These are phyloP conservation scores for Didymellaceae sp. DNA, from an alignment of 2,329 filamentous ascomycete species.

Conservation along the genomic window DNA sequence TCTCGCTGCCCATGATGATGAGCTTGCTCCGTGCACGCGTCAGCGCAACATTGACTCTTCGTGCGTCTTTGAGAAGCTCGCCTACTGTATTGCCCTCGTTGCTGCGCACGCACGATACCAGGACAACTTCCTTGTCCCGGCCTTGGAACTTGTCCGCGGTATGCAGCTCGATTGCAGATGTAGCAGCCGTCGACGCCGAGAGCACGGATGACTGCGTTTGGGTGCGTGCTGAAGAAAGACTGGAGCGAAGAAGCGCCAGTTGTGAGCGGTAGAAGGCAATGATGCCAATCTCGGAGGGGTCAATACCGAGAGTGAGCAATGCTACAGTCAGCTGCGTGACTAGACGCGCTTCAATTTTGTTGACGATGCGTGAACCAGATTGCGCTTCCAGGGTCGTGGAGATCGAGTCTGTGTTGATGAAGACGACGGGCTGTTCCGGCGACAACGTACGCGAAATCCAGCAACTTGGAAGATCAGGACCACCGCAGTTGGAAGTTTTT, in stretches of 20 bases:
- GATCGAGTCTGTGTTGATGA: conserved; percentile 87
- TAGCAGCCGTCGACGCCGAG: conserved; percentile 22
- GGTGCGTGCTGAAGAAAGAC: conserved; percentile 63
- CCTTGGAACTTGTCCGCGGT: conserved; percentile 97
- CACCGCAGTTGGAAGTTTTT: conserved; percentile 55
- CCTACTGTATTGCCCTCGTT: conserved; percentile 86
- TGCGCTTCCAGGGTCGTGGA: conserved; percentile 71
- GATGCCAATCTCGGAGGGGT: conserved; percentile 80
- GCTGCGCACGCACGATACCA: conserved; percentile 85
- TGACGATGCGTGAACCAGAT: conserved; percentile 82
- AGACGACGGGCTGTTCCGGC: conserved; percentile 76
- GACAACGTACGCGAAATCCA: conserved; percentile 78
- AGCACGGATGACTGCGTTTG: conserved; percentile 54
- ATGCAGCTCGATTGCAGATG: conserved; percentile 78
- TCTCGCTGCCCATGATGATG: conserved; percentile 81
- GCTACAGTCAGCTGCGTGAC: conserved; percentile 81
- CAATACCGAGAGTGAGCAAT: conserved; percentile 76
- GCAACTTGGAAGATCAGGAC: conserved; percentile 60
- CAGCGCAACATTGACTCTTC: conserved; percentile 93
- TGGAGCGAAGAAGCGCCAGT: conserved; percentile 79
- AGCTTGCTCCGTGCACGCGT: conserved; percentile 93
- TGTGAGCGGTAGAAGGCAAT: conserved; percentile 98
- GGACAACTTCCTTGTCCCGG: conserved; percentile 89
- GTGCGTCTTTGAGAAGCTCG: conserved; percentile 88
- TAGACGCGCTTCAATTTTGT: conserved; percentile 79